A percentile compares a stretch with the other conserved stretches of the same genome.
phyloP scores from a whole-genome alignment of 2,329 filamentous ascomycete species.

The Paecilomyces formosus region DNA sequence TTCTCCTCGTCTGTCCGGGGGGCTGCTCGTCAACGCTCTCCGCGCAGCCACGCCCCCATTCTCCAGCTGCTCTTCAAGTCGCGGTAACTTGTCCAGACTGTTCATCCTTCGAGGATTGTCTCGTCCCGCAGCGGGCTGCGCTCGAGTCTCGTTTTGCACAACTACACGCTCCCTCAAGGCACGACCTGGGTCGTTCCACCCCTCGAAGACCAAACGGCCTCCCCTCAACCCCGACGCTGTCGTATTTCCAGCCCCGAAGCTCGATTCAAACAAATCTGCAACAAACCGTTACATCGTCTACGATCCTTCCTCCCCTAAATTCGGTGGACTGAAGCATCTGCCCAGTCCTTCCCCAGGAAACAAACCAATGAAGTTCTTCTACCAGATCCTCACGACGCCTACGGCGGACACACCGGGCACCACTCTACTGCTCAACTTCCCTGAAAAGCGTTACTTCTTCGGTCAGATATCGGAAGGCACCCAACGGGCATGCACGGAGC shows the following conservation, averaged over 20 bases:
- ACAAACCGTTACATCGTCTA: constrained; percentile 17
- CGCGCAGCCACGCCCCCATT: constrained; percentile 8
- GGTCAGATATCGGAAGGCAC: constrained; percentile 77
- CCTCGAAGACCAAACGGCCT: background rate
- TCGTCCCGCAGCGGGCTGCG: background rate
- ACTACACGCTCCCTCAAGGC: background rate
- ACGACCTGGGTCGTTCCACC: background rate
- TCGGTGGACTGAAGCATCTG: constrained; percentile 6
- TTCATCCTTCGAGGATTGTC: background rate
- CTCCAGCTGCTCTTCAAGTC: background rate
- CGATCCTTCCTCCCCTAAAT: constrained; percentile 8
- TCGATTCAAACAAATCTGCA: constrained; percentile 5
- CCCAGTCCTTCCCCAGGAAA: constrained; percentile 2
- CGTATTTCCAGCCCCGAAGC: background rate
- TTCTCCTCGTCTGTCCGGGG: constrained; percentile 20
- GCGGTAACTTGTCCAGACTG: background rate
- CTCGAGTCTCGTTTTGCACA: background rate
- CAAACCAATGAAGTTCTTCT: constrained; percentile 59
- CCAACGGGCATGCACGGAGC: constrained; percentile 67
- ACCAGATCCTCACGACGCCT: constrained; percentile 72
- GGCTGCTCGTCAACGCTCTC: constrained; percentile 17
- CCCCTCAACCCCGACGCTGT: background rate
- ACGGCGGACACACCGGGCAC: constrained; percentile 84
- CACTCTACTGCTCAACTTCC: constrained; percentile 68
- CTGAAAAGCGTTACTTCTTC: constrained; percentile 75